Base-by-base conservation (phyloP, 2,329 filamentous ascomycete species). In the Trichoderma sp. region DNA sequence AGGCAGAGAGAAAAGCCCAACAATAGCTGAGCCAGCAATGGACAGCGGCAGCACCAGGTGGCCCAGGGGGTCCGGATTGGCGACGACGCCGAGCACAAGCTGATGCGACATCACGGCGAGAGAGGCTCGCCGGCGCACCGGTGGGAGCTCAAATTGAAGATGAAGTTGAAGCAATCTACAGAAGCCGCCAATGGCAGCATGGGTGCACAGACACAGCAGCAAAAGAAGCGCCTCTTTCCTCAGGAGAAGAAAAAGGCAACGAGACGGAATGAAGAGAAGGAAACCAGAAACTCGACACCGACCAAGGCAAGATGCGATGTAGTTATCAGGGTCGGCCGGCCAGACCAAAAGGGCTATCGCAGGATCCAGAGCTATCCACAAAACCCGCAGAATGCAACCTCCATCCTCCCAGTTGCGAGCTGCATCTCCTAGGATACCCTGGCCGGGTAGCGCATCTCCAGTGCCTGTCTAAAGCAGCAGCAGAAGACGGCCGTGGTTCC, bases 1-100 rank as follows among this genome's bases (percentile, higher is more conserved):
- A 11, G 84, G 84, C 7, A 82, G 65, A 13, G 83, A 81, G 62
- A 80, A 76, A 23, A 85, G 74, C 36, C 76, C 74, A 17, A 82
- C 77, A 50, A 84, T 57, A 43, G 71, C 80, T 13, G 85, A 75
- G 28, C 80, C 80, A 30, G 78, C 76, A 47, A 75, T 79, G 39
- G 80, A 79, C 55, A 80, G 70, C 15, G 76, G 74, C 47, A 81
- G 67, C 57, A 76, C 61, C 63, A 71, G 23, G 55, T 55, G 58
- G 34, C 61, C 62, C 50, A 55, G 53, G 32, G 66, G 55, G 63
- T 47, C 63, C 32, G 57, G 28, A 30, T 28, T 32, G 39, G 28
- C 30, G 30, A 67, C n/a, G 23, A 13, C 57, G 34, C n/a, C 58
- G 23, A 68, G 70, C 15, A 69, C 55, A 17, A 26, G 39, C 55